Percentiles rank a stretch among this genome's conserved stretches.
phyloP scores from a whole-genome alignment of 1,284 basidiomycete genomes.

The Cutaneotrichosporon cavernicola region DNA sequence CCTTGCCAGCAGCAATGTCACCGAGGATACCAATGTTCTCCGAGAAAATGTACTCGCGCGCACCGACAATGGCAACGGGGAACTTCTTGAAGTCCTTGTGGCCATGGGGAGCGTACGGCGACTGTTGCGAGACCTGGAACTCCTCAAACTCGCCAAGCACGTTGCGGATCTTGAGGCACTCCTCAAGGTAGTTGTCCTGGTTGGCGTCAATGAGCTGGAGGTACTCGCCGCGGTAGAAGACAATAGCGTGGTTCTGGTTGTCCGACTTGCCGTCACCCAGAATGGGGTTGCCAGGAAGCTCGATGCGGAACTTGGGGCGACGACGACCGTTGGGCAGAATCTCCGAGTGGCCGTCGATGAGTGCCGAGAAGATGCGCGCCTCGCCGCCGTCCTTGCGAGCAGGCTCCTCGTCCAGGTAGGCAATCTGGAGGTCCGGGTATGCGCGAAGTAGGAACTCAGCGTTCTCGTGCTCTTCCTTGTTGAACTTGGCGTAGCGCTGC shows the following conservation, averaged over 20 bases:
- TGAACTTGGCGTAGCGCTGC: slow-evolving; percentile 99
- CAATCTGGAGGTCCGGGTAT: slow-evolving; percentile 98
- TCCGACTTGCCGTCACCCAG: slow-evolving; percentile 98
- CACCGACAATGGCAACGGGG: slow-evolving; percentile 96
- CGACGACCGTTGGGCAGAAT: slow-evolving; percentile 84
- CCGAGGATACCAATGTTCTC: slow-evolving; percentile 99
- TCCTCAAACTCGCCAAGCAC: slow-evolving; percentile 98
- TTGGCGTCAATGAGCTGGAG: slow-evolving; percentile 99
- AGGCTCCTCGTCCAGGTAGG: slow-evolving; percentile 95
- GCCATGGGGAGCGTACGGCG: slow-evolving; percentile 86
- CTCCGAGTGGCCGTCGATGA: slow-evolving; percentile 98
- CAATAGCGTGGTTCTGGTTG: slow-evolving; percentile 99
- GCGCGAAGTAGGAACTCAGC: slow-evolving; percentile 96
- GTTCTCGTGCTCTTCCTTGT: slow-evolving; percentile 98
- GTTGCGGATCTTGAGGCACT: slow-evolving; percentile 98
- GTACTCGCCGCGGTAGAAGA: slow-evolving; percentile 99
- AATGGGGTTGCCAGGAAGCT: slow-evolving; percentile 97
- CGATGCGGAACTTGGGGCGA: slow-evolving; percentile 95
- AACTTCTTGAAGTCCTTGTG: slow-evolving; percentile 80
- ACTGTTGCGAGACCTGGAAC: slow-evolving; percentile 74
- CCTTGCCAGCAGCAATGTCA: slow-evolving; percentile 97
- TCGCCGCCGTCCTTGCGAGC: slow-evolving; percentile 92
- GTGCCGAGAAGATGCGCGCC: slow-evolving; percentile 88
- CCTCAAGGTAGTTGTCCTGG: slow-evolving; percentile 99
- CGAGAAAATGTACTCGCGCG: slow-evolving; percentile 99